Conservation (phyloP, 139 green algal genomes). For the Volvox africanus region DNA sequence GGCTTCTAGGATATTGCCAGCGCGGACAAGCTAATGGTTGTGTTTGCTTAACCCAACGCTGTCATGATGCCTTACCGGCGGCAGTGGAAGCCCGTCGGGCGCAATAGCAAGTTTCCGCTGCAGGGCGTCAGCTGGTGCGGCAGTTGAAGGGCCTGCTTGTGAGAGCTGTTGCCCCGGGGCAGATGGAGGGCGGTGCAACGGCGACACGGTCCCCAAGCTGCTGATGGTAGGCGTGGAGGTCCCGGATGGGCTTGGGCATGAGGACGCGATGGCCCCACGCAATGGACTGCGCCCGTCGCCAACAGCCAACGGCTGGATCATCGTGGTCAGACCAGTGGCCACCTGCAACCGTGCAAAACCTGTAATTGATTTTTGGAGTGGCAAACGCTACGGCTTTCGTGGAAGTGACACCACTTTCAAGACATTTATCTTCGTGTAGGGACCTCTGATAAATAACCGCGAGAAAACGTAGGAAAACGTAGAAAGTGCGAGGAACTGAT, state of each 20-base stretch:
- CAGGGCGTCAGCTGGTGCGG: neutral
- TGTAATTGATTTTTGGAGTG: too few relatives aligned
- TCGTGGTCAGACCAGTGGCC: constrained; percentile 18
- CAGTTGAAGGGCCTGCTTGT: neutral
- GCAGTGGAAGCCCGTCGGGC: constrained; percentile 39
- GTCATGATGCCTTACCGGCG: neutral
- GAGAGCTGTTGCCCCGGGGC: neutral
- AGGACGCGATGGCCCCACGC: neutral
- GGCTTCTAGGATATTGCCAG: too few relatives aligned
- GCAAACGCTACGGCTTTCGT: too few relatives aligned
- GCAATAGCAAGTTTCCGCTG: constrained; percentile 38
- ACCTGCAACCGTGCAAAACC: neutral
- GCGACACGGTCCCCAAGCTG: neutral
- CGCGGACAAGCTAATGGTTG: too few relatives aligned
- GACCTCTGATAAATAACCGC: too few relatives aligned
- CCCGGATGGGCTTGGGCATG: neutral
- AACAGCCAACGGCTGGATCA: constrained; percentile 26
- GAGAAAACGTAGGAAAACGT: too few relatives aligned
- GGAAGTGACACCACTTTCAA: too few relatives aligned
- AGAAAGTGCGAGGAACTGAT: too few relatives aligned
- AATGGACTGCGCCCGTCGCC: constrained; percentile 23
- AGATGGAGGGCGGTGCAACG: neutral
- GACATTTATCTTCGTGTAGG: too few relatives aligned
- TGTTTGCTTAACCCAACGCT: too few relatives aligned
- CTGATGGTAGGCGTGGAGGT: neutral